Conservation (phyloP, 805 yeast species). For the Wickerhamiella alocasiicola region DNA sequence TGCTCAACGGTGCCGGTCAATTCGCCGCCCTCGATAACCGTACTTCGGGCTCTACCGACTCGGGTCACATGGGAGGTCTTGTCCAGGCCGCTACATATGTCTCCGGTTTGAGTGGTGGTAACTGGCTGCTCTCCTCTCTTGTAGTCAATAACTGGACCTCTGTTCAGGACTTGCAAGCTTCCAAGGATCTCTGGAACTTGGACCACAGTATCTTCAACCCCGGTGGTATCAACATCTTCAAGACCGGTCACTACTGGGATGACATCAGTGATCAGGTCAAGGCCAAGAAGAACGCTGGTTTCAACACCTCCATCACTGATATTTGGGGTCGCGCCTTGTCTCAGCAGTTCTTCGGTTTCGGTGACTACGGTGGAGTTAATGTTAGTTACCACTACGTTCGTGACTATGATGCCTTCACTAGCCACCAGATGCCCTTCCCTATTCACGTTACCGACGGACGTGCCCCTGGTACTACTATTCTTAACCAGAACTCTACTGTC, state of each 20-base stretch:
- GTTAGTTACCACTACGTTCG: conserved; percentile 46
- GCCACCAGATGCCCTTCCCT: conserved; percentile 61
- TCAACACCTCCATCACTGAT: conserved; percentile 54
- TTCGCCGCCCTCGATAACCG: conserved; percentile 68
- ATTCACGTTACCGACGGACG: conserved; percentile 41
- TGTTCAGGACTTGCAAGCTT: conserved; percentile 44
- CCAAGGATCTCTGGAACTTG: conserved; percentile 53
- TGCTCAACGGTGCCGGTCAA: conserved; percentile 76
- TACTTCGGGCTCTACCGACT: conserved; percentile 40
- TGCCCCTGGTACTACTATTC: conserved; percentile 36
- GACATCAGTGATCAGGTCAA: conserved; percentile 35
- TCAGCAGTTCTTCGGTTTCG: conserved; percentile 49
- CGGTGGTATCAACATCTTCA: conserved; percentile 47
- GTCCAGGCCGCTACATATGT: conserved; percentile 59
- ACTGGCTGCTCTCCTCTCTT: conserved; percentile 65
- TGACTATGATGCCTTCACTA: conserved; percentile 45
- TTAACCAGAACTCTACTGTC: conserved; percentile 54
- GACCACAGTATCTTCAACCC: conserved; percentile 47
- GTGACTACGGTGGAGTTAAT: conserved; percentile 51
- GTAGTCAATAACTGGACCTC: conserved; percentile 62
- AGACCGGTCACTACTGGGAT: conserved; percentile 40
- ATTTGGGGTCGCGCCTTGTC: conserved; percentile 73
- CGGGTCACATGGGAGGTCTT: conserved; percentile 57
- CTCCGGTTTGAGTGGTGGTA: conserved; percentile 73
- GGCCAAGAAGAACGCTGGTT: conserved; percentile 54